phyloP scores from a whole-genome alignment of 352 stramenopile species.

The Globisporangium paddicum region DNA sequence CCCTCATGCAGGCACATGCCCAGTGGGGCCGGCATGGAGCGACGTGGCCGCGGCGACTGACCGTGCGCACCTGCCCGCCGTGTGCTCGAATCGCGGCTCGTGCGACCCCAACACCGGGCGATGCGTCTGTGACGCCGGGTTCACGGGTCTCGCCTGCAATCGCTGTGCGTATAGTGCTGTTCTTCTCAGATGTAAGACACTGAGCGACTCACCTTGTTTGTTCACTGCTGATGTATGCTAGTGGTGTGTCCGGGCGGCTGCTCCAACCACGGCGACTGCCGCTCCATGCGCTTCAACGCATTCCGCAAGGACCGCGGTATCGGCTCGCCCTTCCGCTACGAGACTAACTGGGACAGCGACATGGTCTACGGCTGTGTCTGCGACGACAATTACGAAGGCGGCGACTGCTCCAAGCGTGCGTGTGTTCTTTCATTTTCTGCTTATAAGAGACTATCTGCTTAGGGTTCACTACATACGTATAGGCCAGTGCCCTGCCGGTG shows the following conservation, averaged over 20 bases:
- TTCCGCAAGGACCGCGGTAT: slow-evolving; percentile 56
- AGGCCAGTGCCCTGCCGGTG: slow-evolving; percentile 51
- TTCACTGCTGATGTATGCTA: slow-evolving; percentile 10
- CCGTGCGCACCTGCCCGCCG: slow-evolving; percentile 37
- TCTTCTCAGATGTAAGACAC: background rate
- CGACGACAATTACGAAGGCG: slow-evolving; percentile 73
- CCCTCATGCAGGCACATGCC: slow-evolving; percentile 34
- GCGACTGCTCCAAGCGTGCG: slow-evolving; percentile 81
- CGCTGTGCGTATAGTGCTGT: slow-evolving; percentile 32
- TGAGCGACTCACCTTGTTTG: background rate
- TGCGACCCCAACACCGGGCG: slow-evolving; percentile 58
- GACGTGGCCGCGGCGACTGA: slow-evolving; percentile 53
- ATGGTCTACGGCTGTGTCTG: slow-evolving; percentile 90
- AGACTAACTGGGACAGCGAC: slow-evolving; percentile 77
- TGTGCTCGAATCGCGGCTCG: slow-evolving; percentile 62
- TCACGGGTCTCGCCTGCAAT: slow-evolving; percentile 77
- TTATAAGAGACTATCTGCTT: too few species aligned
- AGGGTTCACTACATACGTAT: background rate
- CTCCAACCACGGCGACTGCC: slow-evolving; percentile 61
- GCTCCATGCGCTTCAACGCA: slow-evolving; percentile 61
- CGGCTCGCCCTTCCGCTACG: slow-evolving; percentile 40
- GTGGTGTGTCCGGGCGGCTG: slow-evolving; percentile 68
- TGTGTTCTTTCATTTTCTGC: background rate
- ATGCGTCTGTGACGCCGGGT: slow-evolving; percentile 76
- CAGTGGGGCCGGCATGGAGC: slow-evolving; percentile 49